Conservation (phyloP, 345 rosid species). For the Heritiera fomes region DNA sequence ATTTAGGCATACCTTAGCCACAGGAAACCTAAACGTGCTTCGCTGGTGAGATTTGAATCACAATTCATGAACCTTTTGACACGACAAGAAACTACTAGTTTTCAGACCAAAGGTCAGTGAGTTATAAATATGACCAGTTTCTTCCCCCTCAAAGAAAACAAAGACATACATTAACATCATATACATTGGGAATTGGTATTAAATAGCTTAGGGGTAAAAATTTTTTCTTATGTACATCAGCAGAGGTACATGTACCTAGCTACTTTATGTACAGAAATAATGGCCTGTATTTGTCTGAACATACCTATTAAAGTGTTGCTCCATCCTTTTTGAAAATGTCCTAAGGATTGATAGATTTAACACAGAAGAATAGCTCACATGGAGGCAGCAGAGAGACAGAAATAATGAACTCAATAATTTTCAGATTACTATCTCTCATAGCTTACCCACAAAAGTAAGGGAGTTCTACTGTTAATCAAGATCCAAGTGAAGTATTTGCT, state of each 20-base stretch:
- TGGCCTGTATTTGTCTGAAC: background rate
- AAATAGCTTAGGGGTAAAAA: background rate
- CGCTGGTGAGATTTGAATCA: background rate
- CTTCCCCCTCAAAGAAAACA: background rate
- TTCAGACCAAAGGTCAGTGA: background rate
- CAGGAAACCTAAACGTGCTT: background rate
- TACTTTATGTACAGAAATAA: background rate
- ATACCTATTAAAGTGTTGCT: background rate
- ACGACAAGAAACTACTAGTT: background rate
- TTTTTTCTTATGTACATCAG: background rate
- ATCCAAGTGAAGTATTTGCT: background rate
- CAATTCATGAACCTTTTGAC: background rate
- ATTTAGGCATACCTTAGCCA: background rate
- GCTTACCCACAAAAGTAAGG: background rate
- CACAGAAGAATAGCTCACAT: background rate
- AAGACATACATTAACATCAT: background rate
- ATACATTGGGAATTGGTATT: background rate
- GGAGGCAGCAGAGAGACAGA: background rate
- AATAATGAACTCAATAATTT: background rate
- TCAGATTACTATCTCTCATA: background rate
- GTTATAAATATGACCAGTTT: background rate
- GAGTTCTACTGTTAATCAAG: background rate
- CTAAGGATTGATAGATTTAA: background rate
- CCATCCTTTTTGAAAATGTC: background rate
- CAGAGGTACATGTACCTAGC: background rate